Evolutionary conservation across 306 rosid species (phyloP).

Genomic region (Cyamopsis tetragonoloba): DNA sequence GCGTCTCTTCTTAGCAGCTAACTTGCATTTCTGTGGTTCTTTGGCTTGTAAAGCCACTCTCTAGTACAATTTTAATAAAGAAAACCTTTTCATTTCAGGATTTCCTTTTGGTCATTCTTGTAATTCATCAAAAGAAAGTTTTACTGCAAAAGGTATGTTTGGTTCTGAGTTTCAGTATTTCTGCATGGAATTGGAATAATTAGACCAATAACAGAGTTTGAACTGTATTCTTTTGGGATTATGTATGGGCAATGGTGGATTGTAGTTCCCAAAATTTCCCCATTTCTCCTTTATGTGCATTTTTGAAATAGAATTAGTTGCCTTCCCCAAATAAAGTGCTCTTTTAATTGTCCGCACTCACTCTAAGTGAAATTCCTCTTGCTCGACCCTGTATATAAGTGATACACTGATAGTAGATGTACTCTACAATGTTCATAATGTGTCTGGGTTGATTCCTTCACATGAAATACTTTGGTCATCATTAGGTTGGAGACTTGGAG

Average conservation of each 20-base stretch:
- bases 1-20: conserved; percentile 22
- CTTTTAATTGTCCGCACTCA: not conserved
- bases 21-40: conserved; percentile 32
- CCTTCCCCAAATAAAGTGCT: not conserved
- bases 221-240: conserved; percentile 9
- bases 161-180: conserved; percentile 31
- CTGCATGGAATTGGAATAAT: conserved; percentile 26
- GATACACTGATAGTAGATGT: not conserved
- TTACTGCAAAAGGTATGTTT: conserved; percentile 85
- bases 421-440: conserved; percentile 11
- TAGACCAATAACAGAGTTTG: conserved; percentile 9
- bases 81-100: conserved; percentile 81
- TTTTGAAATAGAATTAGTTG: not conserved
- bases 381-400: not conserved
- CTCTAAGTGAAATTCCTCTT: not conserved
- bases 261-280: not conserved
- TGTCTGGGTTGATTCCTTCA: conserved; percentile 6
- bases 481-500: not conserved
- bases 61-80: conserved; percentile 47
- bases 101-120: conserved; percentile 72
- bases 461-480: conserved; percentile 7
- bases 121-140: conserved; percentile 78
- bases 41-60: conserved; percentile 38
- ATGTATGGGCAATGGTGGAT: conserved; percentile 7
- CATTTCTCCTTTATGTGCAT: not conserved